Conservation (phyloP, 768 basidiomycete genomes). For the Paxillus rubicundulus region DNA sequence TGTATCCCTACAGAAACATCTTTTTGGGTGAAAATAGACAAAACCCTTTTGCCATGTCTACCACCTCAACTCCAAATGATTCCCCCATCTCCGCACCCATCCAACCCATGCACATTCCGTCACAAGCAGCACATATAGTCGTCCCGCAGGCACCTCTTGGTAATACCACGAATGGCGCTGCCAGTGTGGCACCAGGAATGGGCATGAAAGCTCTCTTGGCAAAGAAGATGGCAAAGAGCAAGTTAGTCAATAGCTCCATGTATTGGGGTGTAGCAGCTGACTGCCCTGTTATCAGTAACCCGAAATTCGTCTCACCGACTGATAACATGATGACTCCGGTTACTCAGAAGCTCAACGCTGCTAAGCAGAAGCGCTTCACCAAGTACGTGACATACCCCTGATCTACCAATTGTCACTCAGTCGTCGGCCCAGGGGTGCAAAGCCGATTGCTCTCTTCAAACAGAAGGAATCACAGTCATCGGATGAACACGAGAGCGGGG, state of each 20-base stretch:
- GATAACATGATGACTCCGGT: constrained; percentile 94
- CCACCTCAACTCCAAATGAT: constrained; percentile 57
- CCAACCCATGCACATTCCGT: constrained; percentile 84
- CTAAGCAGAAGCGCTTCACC: constrained; percentile 89
- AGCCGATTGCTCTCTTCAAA: constrained; percentile 58
- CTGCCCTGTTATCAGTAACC: constrained; percentile 56
- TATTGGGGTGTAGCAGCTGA: background rate
- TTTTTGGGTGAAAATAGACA: background rate
- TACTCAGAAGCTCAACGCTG: constrained; percentile 87
- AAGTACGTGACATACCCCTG: constrained; percentile 55
- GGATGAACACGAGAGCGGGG: constrained; percentile 33
- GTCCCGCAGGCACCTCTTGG: constrained; percentile 80
- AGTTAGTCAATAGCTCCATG: constrained; percentile 48
- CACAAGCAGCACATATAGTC: constrained; percentile 73
- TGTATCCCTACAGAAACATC: background rate
- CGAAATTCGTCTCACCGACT: constrained; percentile 87
- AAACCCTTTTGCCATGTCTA: constrained; percentile 44
- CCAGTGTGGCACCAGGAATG: constrained; percentile 63
- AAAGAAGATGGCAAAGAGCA: constrained; percentile 88
- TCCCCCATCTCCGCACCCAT: constrained; percentile 63
- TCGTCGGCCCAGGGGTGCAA: constrained; percentile 45
- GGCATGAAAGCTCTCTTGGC: constrained; percentile 90
- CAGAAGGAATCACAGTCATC: constrained; percentile 34
- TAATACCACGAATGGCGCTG: constrained; percentile 52
- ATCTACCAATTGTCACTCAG: constrained; percentile 7